These are phyloP conservation scores for Orobanche coerulescens DNA, from an alignment of 257 asterid species.

Conservation along the genomic window DNA sequence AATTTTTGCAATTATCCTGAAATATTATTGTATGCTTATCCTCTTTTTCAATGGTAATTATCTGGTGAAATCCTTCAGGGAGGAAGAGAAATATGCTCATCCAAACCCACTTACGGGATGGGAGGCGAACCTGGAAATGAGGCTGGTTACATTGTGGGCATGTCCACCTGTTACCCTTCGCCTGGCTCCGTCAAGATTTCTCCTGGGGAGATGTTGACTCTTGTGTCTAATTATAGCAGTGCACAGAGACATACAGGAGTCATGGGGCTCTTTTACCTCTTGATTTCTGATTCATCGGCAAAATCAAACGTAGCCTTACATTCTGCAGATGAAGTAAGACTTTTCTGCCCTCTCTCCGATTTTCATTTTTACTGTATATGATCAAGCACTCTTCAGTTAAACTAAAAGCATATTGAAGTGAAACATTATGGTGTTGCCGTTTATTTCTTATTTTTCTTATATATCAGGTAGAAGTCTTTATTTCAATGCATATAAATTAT, in stretches of 20 bases:
- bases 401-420: too few species aligned
- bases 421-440: neutral
- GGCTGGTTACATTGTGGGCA: conserved; percentile 80
- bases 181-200: conserved; percentile 74
- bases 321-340: conserved; percentile 35
- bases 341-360: neutral
- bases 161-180: conserved; percentile 77
- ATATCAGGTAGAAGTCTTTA: neutral
- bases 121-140: conserved; percentile 79
- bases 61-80: conserved; percentile 36
- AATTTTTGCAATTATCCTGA: too few species aligned
- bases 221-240: conserved; percentile 63
- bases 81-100: conserved; percentile 65
- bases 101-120: conserved; percentile 57
- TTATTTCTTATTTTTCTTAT: neutral
- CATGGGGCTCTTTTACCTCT: conserved; percentile 83
- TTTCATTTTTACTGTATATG: neutral
- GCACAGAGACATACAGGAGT: conserved; percentile 59
- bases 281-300: conserved; percentile 48
- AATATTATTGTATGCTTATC: neutral
- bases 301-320: conserved; percentile 18
- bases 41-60: neutral
- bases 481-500: neutral
- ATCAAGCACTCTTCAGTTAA: neutral
- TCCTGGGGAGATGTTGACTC: conserved; percentile 53